Evolutionary conservation across 352 stramenopile species (phyloP).

Genomic region (Pythium rishiriense): DNA sequence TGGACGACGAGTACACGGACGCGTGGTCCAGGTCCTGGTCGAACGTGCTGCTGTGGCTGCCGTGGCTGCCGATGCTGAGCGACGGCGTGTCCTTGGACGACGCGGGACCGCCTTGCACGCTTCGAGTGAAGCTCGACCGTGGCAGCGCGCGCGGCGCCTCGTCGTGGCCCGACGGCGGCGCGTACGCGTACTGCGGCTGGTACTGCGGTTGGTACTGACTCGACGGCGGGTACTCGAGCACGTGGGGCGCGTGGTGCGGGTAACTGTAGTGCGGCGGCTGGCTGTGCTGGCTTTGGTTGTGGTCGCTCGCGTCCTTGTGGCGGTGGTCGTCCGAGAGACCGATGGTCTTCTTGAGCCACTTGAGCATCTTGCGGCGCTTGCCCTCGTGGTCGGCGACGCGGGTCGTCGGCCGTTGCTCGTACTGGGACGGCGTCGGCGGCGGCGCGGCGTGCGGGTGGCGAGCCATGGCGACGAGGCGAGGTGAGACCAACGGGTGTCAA

Average conservation of each 20-base stretch:
- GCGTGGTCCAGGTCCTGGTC: conserved; percentile 4
- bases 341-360: conserved; percentile 61
- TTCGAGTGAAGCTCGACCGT: background rate
- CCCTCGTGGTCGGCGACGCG: conserved; percentile 40
- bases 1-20: background rate
- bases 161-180: background rate
- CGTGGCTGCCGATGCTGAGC: background rate
- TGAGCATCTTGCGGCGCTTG: conserved; percentile 59
- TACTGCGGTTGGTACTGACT: background rate
- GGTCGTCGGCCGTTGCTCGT: conserved; percentile 38
- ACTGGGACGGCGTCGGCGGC: conserved; percentile 24
- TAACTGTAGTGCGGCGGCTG: background rate
- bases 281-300: background rate
- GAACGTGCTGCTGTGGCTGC: conserved; percentile 5
- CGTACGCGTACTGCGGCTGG: background rate
- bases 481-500: no score
- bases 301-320: conserved; percentile 16
- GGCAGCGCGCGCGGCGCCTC: background rate
- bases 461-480: background rate
- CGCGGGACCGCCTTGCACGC: background rate
- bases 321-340: conserved; percentile 21
- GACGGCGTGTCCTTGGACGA: conserved; percentile 5
- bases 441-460: background rate
- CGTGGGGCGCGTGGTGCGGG: background rate
- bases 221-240: background rate